Conservation (phyloP, 139 green algal species). For the Coelastrella sp. region DNA sequence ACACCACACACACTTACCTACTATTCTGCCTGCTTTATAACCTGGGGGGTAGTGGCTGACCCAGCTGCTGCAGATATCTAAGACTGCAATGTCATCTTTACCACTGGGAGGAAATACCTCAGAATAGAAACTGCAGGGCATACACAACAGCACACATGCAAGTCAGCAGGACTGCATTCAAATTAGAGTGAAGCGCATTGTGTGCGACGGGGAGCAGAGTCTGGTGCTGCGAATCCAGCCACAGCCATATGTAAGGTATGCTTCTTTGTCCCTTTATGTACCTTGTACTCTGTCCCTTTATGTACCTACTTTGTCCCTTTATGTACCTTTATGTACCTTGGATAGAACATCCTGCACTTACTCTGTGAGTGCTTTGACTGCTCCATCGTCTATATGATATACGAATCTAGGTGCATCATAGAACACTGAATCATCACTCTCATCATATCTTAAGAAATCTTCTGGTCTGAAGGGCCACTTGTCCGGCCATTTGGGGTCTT, state of each 20-base stretch:
- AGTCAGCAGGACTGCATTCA: not conserved
- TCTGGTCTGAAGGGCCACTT: constrained; percentile 79
- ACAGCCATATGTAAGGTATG: too few species aligned
- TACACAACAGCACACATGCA: not conserved
- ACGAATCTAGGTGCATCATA: constrained; percentile 92
- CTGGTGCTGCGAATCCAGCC: too few species aligned
- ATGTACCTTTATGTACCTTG: not conserved
- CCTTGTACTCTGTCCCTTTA: too few species aligned
- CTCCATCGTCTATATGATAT: constrained; percentile 96
- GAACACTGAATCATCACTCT: constrained; percentile 69
- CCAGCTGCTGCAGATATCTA: constrained; percentile 93
- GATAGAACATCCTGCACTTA: constrained; percentile 32
- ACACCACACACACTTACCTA: constrained; percentile 27
- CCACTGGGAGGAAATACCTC: constrained; percentile 74
- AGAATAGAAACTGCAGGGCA: constrained; percentile 75
- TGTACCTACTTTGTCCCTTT: too few species aligned
- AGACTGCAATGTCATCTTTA: constrained; percentile 64
- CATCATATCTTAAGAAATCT: constrained; percentile 68
- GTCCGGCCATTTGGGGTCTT: constrained; percentile 81
- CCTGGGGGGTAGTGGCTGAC: constrained; percentile 86
- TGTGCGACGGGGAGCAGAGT: too few species aligned
- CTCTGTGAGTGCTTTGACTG: constrained; percentile 90
- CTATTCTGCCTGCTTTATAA: constrained; percentile 82
- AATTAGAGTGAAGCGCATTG: too few species aligned
- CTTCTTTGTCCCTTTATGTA: too few species aligned